Base-by-base conservation (phyloP, 352 stramenopile species). In the Globisporangium nunn region DNA sequence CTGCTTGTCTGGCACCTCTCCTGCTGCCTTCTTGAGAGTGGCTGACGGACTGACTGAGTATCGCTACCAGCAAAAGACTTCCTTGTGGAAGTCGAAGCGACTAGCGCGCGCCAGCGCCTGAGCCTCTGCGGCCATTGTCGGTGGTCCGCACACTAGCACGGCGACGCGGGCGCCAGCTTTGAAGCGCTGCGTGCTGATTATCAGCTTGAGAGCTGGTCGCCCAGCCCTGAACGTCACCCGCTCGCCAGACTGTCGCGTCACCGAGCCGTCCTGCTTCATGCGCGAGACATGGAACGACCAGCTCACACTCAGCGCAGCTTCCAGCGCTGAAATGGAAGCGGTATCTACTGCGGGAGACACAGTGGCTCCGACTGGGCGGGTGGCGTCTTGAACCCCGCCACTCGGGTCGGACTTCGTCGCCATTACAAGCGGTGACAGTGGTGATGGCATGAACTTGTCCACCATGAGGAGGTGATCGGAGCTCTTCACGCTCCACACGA, bases 51-150 rank as follows among this genome's bases (percentile, higher is more conserved):
- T 23, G 23, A 23, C 50, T 10, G 8, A 29, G 11, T 11, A 35
- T 44, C 45, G 15, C 67, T 81, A 93, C 75, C 81, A 91, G 56
- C 76, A 74, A 58, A 93, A 93, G 39, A 90, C 70, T 57, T 93
- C 84, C 58, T 90, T 91, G 66, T 93, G 83, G 62, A 93, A 91
- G 53, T 87, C 77, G 58, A 88, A 91, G 52, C 70, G 69, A 51
- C 78, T 85, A 51, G 64, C 67, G 37, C 78, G 74, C n/a, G 83
- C 78, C 2, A 89, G 66, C 17, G 64, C 37, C 59, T 93, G 83
- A 1, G 81, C 81, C 52, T 87, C 78, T 12, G 78, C 72, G 6
- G 71, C 78, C 73, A 93, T 85, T 35, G 79, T 85, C 4, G 79
- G 79, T 17, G 83, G 83, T 0, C 83, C 83, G 51, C 83, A 91